Evolutionary conservation across 2,329 filamentous ascomycete species (phyloP), one percentile per base, ranked within the genome.

Genomic region (Juglanconis oblonga): DNA sequence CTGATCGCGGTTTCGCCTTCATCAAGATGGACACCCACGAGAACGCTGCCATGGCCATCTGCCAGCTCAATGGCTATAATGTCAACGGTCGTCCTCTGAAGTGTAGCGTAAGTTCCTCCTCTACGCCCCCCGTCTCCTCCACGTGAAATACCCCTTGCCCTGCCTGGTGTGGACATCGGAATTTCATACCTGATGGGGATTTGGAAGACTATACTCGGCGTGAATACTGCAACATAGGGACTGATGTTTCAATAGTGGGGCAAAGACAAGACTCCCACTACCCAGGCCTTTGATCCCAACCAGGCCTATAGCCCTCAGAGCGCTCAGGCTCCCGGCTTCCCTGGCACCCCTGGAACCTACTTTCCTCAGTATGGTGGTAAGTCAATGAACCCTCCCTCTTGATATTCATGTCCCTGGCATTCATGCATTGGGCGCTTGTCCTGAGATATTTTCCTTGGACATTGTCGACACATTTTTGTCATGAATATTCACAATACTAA

Each of bases 1-100:
- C 95, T 58, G 95, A 99, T 74, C 91, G 95, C 67, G 95, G 95
- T 13, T 99, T 99, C 73, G 92, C 95, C 7, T 99, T 99, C 74
- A 92, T 99, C 76, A 99, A 99, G 82, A 97, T 99, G 93, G 95
- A 99, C 74, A 90, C 88, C 6, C 95, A 99, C 71, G 95, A 99
- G 79, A 97, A 97, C 71, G 95, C 95, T 3, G 93, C 95, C 57
- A 97, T 97, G 90, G 92, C 93, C 38, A 99, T 99, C 71, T 99
- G 95, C 77, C 93, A 98, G 73, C 84, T 99, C 71, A 98, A 94
- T 69, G 94, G 94, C 36, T 99, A 98, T 80, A 96, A 97, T 67
- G 94, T 99, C 69, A 97, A 99, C 70, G 95, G 95, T 55, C 88
- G 95, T 66, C 95, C 95, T 56, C 78, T 99, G 68, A 99, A 99